Evolutionary conservation across 495 filamentous ascomycete genomes (phyloP).

Genomic region (Tirmania nivea): DNA sequence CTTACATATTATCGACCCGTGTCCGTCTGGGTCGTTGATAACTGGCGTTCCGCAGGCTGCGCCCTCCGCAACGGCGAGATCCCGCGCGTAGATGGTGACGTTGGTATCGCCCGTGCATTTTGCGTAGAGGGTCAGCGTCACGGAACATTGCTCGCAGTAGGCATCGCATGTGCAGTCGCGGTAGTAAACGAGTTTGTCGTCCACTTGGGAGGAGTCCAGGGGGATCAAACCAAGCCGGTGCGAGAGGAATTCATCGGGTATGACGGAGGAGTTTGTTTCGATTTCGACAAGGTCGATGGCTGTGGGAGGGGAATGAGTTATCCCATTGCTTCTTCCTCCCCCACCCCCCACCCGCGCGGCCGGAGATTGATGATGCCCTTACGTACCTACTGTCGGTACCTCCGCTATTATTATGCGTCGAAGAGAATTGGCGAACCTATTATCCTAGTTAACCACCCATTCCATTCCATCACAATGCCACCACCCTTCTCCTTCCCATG

Average conservation of each 20-base stretch:
- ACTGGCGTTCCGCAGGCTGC: conserved; percentile 60
- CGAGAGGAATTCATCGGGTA: conserved; percentile 85
- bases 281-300: conserved; percentile 91
- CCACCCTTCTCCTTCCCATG: too few relatives aligned
- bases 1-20: conserved; percentile 70
- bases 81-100: conserved; percentile 77
- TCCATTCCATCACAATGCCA: neutral
- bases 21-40: conserved; percentile 57
- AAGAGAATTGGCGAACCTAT: conserved; percentile 68
- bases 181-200: conserved; percentile 62
- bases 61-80: conserved; percentile 43
- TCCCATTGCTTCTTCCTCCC: neutral
- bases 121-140: conserved; percentile 60
- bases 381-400: conserved; percentile 53
- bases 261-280: conserved; percentile 75
- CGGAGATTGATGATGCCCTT: neutral
- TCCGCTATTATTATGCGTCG: conserved; percentile 85
- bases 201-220: conserved; percentile 61
- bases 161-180: conserved; percentile 91
- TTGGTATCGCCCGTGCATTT: conserved; percentile 60
- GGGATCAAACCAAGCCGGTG: conserved; percentile 87
- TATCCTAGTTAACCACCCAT: neutral
- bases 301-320: neutral
- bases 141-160: conserved; percentile 74
- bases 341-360: neutral